Percentiles rank a stretch among this genome's conserved stretches.
Conservation (phyloP, 2,329 filamentous ascomycete species). For the Aureobasidium namibiae region DNA sequence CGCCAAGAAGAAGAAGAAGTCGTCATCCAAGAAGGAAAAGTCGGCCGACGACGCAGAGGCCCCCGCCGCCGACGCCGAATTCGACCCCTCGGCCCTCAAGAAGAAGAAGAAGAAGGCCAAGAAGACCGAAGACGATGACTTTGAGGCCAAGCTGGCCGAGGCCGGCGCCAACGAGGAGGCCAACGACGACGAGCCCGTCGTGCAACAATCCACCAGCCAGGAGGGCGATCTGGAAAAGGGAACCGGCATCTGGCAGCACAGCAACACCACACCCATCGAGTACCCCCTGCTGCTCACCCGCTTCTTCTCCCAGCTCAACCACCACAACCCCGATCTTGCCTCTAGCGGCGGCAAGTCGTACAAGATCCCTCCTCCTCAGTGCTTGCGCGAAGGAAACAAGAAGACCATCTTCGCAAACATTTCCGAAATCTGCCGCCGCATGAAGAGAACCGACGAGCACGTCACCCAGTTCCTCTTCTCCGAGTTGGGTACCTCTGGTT, state of each 20-base stretch:
- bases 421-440: slow-evolving; percentile 95
- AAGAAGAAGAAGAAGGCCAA: slow-evolving; percentile 79
- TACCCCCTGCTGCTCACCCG: slow-evolving; percentile 81
- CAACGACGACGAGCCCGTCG: slow-evolving; percentile 22
- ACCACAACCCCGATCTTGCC: slow-evolving; percentile 94
- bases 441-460: slow-evolving; percentile 95
- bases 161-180: slow-evolving; percentile 51
- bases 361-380: slow-evolving; percentile 98
- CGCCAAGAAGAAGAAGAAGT: slow-evolving; percentile 65
- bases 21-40: slow-evolving; percentile 43
- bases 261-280: slow-evolving; percentile 66
- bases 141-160: slow-evolving; percentile 58
- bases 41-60: slow-evolving; percentile 30
- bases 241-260: slow-evolving; percentile 84
- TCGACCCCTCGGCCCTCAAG: slow-evolving; percentile 60
- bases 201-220: slow-evolving; percentile 31
- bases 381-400: slow-evolving; percentile 99
- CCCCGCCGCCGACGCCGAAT: slow-evolving; percentile 50
- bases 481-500: slow-evolving; percentile 94
- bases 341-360: slow-evolving; percentile 73
- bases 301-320: slow-evolving; percentile 90
- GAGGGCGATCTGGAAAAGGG: slow-evolving; percentile 76
- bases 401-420: slow-evolving; percentile 99
- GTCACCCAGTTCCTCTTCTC: slow-evolving; percentile 93
- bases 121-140: slow-evolving; percentile 55